These are phyloP conservation scores for Venustampulla echinocandica DNA, from an alignment of 495 filamentous ascomycete species.

Conservation along the genomic window DNA sequence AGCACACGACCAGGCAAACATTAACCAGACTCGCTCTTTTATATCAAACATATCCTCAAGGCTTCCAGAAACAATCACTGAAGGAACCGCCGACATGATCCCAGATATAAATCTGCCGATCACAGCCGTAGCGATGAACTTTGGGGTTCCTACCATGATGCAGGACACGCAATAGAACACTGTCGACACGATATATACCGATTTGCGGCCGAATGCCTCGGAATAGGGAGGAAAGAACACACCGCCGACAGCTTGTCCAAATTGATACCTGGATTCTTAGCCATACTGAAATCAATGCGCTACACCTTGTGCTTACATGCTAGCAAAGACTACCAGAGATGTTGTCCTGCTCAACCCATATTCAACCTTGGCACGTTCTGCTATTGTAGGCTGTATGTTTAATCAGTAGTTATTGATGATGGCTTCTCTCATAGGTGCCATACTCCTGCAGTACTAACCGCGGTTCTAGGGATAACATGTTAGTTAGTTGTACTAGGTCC, in stretches of 20 bases:
- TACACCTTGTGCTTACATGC: no score
- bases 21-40: constrained; percentile 37
- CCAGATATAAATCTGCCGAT: constrained; percentile 39
- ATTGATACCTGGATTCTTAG: constrained; percentile 30
- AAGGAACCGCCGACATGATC: constrained; percentile 40
- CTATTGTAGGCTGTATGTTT: constrained; percentile 9
- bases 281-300: constrained; percentile 6
- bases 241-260: constrained; percentile 42
- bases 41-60: constrained; percentile 47
- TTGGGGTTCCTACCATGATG: constrained; percentile 32
- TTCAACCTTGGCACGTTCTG: constrained; percentile 12
- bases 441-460: constrained; percentile 12
- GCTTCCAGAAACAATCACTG: constrained; percentile 41
- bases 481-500: no score
- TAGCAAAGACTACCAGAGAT: constrained; percentile 1
- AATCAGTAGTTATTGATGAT: constrained; percentile 1
- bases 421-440: neutral
- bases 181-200: constrained; percentile 40
- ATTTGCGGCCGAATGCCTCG: constrained; percentile 43
- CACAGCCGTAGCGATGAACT: constrained; percentile 30
- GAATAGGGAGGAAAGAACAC: constrained; percentile 44
- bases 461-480: no score
- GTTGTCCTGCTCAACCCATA: constrained; percentile 12
- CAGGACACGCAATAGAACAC: constrained; percentile 35
- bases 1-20: constrained; percentile 38